phyloP scores from a whole-genome alignment of 2,329 filamentous ascomycete species.

The Pseudogymnoascus sp. region DNA sequence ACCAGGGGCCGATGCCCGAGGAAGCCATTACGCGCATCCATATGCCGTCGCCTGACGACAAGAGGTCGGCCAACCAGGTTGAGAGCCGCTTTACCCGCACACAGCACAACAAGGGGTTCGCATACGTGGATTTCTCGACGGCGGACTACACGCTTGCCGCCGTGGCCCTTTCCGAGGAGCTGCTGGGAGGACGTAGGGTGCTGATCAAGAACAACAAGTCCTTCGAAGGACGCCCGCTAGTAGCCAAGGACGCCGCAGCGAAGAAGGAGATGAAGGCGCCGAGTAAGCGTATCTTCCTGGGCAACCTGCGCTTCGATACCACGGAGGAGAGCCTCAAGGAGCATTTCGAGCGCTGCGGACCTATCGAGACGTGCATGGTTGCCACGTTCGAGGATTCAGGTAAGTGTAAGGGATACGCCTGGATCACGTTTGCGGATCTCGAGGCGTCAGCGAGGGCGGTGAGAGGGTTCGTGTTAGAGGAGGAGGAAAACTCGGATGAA shows the following conservation, averaged over 20 bases:
- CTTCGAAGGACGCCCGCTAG: conserved; percentile 81
- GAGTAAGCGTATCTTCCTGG: conserved; percentile 78
- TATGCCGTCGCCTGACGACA: conserved; percentile 42
- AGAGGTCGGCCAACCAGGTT: conserved; percentile 26
- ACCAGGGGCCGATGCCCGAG: conserved; percentile 57
- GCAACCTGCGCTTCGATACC: conserved; percentile 75
- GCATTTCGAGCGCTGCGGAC: conserved; percentile 80
- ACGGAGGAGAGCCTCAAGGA: conserved; percentile 72
- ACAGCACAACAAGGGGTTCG: conserved; percentile 75
- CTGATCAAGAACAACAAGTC: conserved; percentile 89
- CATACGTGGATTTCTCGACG: conserved; percentile 84
- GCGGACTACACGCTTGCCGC: conserved; percentile 61
- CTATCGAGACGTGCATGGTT: conserved; percentile 74
- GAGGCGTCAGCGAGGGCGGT: conserved; percentile 69
- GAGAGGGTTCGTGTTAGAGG: conserved; percentile 68
- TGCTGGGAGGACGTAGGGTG: conserved; percentile 67
- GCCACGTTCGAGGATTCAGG: conserved; percentile 95
- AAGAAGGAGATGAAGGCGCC: conserved; percentile 50
- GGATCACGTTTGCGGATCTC: conserved; percentile 81
- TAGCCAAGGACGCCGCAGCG: conserved; percentile 34
- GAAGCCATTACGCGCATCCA: conserved; percentile 70
- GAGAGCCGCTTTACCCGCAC: conserved; percentile 24
- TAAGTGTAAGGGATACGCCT: conserved; percentile 96
- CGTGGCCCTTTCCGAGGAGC: conserved; percentile 76
- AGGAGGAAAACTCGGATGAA: conserved; percentile 40